Evolutionary conservation across 2,329 filamentous ascomycete species (phyloP), one percentile per base, ranked within the genome.

Genomic region (Plenodomus lindquistii): DNA sequence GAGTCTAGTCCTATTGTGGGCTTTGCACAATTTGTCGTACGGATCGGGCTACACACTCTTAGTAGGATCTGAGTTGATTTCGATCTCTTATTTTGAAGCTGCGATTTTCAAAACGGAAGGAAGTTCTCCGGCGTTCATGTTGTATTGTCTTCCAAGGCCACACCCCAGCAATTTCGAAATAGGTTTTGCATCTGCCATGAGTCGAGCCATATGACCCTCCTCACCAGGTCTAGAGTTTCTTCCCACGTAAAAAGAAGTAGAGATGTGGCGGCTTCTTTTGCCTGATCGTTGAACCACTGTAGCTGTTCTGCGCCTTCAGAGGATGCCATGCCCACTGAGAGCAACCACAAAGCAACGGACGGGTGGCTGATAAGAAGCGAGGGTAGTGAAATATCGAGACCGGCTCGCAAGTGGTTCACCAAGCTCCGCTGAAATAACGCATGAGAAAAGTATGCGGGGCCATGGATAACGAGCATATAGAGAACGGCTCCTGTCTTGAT

Each of bases 381-480:
- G 71, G 49, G 83, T 80, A 1, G 80, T 77, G 52, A 80, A 84
- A 54, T 83, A 83, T 8, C 80, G 81, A 22, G 80, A 75, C 52
- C 17, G 7, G 20, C 35, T 35, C 43, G 54, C 4, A 64, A 55
- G 31, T 55, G 46, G 15, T 42, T 20, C 10, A 49, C 46, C 1
- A 54, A 38, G 8, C 39, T 49, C 15, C 58, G 56, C 31, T 62
- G 58, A 7, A 66, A 46, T 6, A 44, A 39, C 8, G 66, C 71
- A 50, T 83, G 81, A 1, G 80, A 78, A 51, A 80, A 84, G 55
- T 83, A 84, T 8, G 80, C 81, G 21, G 80, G 76, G 0, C 81
- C 81, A 10, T 83, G 81, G 0, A 79, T 68, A 35, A 74, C 73
- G 16, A 84, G 73, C 76, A 83, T 79, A 65, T 81, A 82, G 0